Base-by-base conservation (phyloP, 768 basidiomycete genomes). In the Suillus brevipes region DNA sequence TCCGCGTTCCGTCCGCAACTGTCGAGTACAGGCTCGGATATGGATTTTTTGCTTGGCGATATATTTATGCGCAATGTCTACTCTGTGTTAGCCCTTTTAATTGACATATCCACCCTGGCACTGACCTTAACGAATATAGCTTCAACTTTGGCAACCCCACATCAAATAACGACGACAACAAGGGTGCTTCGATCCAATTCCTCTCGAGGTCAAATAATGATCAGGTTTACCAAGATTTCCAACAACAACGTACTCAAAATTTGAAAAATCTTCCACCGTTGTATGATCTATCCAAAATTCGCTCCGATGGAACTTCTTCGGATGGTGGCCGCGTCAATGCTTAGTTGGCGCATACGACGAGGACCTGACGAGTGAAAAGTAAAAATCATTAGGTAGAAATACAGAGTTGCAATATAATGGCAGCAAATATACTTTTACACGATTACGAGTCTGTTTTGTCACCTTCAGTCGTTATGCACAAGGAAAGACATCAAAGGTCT, bases 1-100 rank as follows among this genome's bases (percentile, higher is more conserved):
- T 74, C 76, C 23, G 66, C 80, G 1, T 75, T 81, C 50, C 74
- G 70, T 1, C 68, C 72, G 3, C 72, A 73, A 2, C 76, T 80
- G 13, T 62, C 70, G 45, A 69, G 68, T 8, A 66, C 49, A 3
- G 64, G 63, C 31, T 64, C 25, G 59, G 81, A 74, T 16, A 72
- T 78, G 36, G 82, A 83, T 31, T 75, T 76, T n/a, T 57, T 80
- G 2, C 75, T 83, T 47, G 82, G 82, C 2, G 80, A 80, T 65
- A 73, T 79, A 5, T 82, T 82, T 71, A 76, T 83, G 68, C 79
- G 82, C 40, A 83, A 83, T 61, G 79, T 81, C 31, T 83, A 83
- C 62, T 72, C 78, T 0, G 77, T 81, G 81, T 82, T 71, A 6
- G 80, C 64, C 13, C 14, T 34, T 13, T 10, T 1, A 7, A 1